Percentiles rank a stretch among this genome's conserved stretches.
Conservation (phyloP, 495 filamentous ascomycete species). For the Chlorociboria aeruginascens region DNA sequence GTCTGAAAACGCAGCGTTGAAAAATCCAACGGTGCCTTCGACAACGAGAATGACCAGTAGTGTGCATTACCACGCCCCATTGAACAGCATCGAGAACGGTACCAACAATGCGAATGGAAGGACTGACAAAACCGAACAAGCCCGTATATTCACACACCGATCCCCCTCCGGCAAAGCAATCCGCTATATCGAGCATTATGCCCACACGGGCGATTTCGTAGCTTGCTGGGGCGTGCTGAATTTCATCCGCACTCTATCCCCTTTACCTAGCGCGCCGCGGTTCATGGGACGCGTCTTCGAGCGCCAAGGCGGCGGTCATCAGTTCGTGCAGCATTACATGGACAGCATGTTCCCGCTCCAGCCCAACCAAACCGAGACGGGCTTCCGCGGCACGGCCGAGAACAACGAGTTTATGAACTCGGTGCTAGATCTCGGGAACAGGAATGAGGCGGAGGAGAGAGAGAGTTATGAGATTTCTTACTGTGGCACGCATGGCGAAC, state of each 20-base stretch:
- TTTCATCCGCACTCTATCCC: slow-evolving; percentile 35
- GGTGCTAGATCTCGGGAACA: slow-evolving; percentile 22
- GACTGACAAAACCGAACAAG: slow-evolving; percentile 1
- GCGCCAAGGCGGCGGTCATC: slow-evolving; percentile 54
- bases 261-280: slow-evolving; percentile 24
- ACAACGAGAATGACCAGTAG: slow-evolving; percentile 10
- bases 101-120: slow-evolving; percentile 9
- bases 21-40: slow-evolving; percentile 1
- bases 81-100: not conserved
- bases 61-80: slow-evolving; percentile 16
- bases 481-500: slow-evolving; percentile 13
- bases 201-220: slow-evolving; percentile 65
- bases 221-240: slow-evolving; percentile 63
- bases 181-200: slow-evolving; percentile 76
- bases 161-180: slow-evolving; percentile 35
- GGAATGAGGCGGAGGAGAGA: slow-evolving; percentile 6
- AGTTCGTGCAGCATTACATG: slow-evolving; percentile 72
- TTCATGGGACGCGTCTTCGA: slow-evolving; percentile 70
- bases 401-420: slow-evolving; percentile 46
- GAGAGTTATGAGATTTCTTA: slow-evolving; percentile 10
- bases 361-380: not conserved
- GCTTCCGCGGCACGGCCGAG: slow-evolving; percentile 5
- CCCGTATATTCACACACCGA: not conserved
- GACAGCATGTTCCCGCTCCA: slow-evolving; percentile 62
- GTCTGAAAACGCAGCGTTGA: slow-evolving; percentile 13